phyloP scores from a whole-genome alignment of 2,329 filamentous ascomycete genomes.

The Ceratocystis papillata region DNA sequence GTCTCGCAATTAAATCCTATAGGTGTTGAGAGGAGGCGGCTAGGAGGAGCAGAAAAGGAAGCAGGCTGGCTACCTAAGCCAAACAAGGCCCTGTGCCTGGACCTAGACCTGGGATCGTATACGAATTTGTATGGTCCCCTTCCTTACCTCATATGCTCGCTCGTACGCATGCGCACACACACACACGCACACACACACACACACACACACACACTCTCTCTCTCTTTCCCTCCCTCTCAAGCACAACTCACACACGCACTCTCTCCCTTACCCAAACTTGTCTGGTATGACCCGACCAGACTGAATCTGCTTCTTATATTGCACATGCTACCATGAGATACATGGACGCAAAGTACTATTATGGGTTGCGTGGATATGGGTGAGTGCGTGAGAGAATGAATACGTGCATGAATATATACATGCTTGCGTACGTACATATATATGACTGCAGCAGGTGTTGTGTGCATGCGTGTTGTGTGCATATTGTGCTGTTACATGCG shows the following conservation, averaged over 20 bases:
- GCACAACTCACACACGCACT: not conserved
- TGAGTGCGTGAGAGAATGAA: not conserved
- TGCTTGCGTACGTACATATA: constrained; percentile 3
- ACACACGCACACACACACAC: not conserved
- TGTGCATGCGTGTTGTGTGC: not conserved
- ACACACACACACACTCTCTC: not conserved
- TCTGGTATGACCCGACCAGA: not conserved
- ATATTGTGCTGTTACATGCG: not conserved
- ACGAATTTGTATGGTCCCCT: not conserved
- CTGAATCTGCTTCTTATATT: constrained; percentile 8
- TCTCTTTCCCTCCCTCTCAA: not conserved
- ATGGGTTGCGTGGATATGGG: not conserved
- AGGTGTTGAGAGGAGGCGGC: not conserved
- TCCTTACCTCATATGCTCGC: not conserved
- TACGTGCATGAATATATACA: not conserved
- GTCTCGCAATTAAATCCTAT: not conserved
- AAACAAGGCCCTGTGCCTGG: constrained; percentile 4
- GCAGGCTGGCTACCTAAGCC: not conserved
- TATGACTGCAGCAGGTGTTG: not conserved
- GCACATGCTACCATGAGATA: not conserved
- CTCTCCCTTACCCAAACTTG: not conserved
- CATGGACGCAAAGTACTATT: not conserved
- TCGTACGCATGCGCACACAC: not conserved
- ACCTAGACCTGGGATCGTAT: not conserved
- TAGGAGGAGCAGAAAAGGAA: not conserved